Conservation (phyloP, 176 grass and related monocot genomes). For the Zea mays region Zm-B73-REFERENCE-NAM-5.0 NC_050098.1:17930001-17930500, state of each 20-base stretch:
- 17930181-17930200: constrained; percentile 61
- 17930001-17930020: constrained; percentile 59
- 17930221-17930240: constrained; percentile 2
- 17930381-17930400: constrained; percentile 13
- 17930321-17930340: neutral
- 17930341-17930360: constrained; percentile 15
- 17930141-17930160: constrained; percentile 54
- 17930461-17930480: constrained; percentile 5
- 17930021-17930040: constrained; percentile 63
- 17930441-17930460: neutral
- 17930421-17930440: neutral
- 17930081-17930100: constrained; percentile 61
- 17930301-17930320: constrained; percentile 16
- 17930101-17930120: constrained; percentile 62
- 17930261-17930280: neutral
- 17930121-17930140: constrained; percentile 75
- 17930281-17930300: neutral
- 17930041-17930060: constrained; percentile 46
- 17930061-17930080: constrained; percentile 49
- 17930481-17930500: neutral
- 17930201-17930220: constrained; percentile 61
- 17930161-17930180: constrained; percentile 55
- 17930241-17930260: constrained; percentile 3
- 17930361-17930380: neutral
- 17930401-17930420: neutral